Conservation (phyloP, 257 asterid species). For the Ocimum tenuiflorum region DNA sequence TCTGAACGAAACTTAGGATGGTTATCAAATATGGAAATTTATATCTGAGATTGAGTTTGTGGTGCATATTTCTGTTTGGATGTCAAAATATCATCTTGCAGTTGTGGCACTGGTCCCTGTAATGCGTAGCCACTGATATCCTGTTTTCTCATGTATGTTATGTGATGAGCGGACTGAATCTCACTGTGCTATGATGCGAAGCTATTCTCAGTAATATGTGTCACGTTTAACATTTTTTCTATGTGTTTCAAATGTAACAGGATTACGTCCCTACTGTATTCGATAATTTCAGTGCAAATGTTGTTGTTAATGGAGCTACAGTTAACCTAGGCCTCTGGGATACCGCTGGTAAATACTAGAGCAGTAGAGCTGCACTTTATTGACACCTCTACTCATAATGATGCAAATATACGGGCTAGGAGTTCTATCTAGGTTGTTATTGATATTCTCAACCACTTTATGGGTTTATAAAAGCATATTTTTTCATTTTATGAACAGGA, state of each 20-base stretch:
- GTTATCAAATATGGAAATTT: not conserved
- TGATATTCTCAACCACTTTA: not conserved
- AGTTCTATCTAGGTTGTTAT: constrained; percentile 6
- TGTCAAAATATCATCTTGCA: not conserved
- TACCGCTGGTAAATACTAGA: constrained; percentile 53
- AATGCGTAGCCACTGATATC: not conserved
- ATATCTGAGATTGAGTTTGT: not conserved
- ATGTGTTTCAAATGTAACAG: constrained; percentile 36
- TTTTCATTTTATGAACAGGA: constrained; percentile 37
- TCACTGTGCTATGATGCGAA: not conserved
- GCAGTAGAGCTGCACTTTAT: not conserved
- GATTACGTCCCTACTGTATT: constrained; percentile 81
- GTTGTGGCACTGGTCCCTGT: not conserved
- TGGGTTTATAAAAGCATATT: constrained; percentile 1
- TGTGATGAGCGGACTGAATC: constrained; percentile 1
- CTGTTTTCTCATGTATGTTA: not conserved
- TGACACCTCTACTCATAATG: not conserved
- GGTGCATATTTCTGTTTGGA: not conserved
- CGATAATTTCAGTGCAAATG: constrained; percentile 76
- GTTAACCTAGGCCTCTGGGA: constrained; percentile 82
- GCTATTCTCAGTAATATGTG: not conserved
- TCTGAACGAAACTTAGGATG: not conserved
- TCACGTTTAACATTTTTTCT: constrained; percentile 7
- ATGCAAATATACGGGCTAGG: constrained; percentile 7
- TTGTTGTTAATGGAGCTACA: constrained; percentile 60